Conservation (phyloP, 2,329 filamentous ascomycete genomes). For the Colletotrichum sp. region DNA sequence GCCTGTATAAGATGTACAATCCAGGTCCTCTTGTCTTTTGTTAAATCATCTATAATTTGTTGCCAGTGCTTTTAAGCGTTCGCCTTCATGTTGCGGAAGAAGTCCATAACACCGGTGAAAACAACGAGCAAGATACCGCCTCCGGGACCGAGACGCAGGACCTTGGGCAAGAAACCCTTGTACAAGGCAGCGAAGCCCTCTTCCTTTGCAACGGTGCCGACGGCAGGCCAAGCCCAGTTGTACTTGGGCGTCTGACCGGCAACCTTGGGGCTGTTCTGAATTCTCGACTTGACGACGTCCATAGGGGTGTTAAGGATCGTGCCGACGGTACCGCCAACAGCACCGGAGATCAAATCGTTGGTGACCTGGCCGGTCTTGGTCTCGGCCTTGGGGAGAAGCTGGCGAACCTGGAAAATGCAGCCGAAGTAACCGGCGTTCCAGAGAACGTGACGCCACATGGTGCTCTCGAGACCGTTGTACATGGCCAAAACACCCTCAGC, state of each 20-base stretch:
- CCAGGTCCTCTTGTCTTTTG: neutral
- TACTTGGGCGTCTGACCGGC: slow-evolving; percentile 89
- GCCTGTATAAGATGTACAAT: slow-evolving; percentile 15
- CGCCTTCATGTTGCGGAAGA: slow-evolving; percentile 73
- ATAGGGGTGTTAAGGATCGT: slow-evolving; percentile 94
- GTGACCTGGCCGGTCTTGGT: slow-evolving; percentile 81
- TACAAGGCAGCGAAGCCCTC: slow-evolving; percentile 93
- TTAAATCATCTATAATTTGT: neutral
- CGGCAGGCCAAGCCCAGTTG: slow-evolving; percentile 95
- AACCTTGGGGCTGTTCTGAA: slow-evolving; percentile 90
- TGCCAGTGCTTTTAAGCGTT: slow-evolving; percentile 1
- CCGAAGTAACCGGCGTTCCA: slow-evolving; percentile 99
- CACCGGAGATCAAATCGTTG: slow-evolving; percentile 88
- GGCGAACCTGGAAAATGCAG: slow-evolving; percentile 96
- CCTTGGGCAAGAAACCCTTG: slow-evolving; percentile 98
- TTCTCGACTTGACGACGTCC: slow-evolving; percentile 97
- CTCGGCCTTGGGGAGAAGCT: slow-evolving; percentile 79
- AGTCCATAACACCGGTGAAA: slow-evolving; percentile 89
- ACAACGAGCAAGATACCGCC: slow-evolving; percentile 80
- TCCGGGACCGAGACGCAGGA: slow-evolving; percentile 57
- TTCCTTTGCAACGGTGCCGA: slow-evolving; percentile 87
- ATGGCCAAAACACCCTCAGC: slow-evolving; percentile 85
- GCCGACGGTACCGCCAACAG: slow-evolving; percentile 84
- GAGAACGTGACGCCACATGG: slow-evolving; percentile 87
- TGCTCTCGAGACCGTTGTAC: slow-evolving; percentile 97